Evolutionary conservation across 495 filamentous ascomycete genomes (phyloP), one percentile per base, ranked within the genome.

Genomic region (Tuber indicum): DNA sequence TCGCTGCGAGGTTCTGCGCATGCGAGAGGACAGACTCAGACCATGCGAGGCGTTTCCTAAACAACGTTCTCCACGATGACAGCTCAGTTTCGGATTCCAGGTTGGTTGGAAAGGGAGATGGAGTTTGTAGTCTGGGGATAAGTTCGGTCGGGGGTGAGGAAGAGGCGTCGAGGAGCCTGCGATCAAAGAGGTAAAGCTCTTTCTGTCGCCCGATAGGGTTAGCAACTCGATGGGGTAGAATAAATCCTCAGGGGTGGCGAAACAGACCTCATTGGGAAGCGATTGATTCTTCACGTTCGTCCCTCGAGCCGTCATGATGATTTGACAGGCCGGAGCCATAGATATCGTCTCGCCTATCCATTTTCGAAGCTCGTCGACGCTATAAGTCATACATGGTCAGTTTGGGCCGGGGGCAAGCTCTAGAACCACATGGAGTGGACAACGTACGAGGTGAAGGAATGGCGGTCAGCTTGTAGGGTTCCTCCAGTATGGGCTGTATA

Each of bases 401-500:
- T 74, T 74, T 72, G 69, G 71, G 72, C 14, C 1, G 45, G 17
- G 69, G 47, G 39, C 26, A 78, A 47, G 46, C 71, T 49, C 43
- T n/a, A 7, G 42, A 26, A 26, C 66, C 36, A 39, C 43, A 44
- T 44, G 71, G 75, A 71, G 32, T 42, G 75, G 71, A 76, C 39
- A 74, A 87, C 89, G 84, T 86, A 91, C 89, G 89, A 89, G 75
- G 87, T 83, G 83, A 90, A 90, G 47, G 86, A 85, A 62, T 87
- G 85, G 52, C 87, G 87, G 84, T 92, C 90, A 77, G 88, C 87
- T 79, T 85, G 84, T 76, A 91, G 85, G 84, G 87, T 88, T 84
- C 90, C 88, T 84, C 91, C 91, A 44, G 88, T 88, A 85, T 92
- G 91, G 85, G 90, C 91, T 77, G 91, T 88, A 78, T 89, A 90